Evolutionary conservation across 2,329 filamentous ascomycete genomes (phyloP), one percentile per base, ranked within the genome.

Genomic region (Beauveria sp.): DNA sequence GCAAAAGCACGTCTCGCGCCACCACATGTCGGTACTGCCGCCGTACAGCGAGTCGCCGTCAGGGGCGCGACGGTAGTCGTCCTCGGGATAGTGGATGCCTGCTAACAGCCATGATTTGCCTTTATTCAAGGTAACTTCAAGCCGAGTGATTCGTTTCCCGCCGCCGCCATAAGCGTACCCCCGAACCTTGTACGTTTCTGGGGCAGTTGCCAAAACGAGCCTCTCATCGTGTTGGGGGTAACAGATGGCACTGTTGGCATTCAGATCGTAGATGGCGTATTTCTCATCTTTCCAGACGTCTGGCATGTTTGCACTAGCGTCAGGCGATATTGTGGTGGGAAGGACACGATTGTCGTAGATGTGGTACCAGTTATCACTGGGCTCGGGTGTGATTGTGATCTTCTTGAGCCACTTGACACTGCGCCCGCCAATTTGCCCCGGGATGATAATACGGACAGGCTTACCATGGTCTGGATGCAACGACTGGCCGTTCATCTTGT

Each of bases 341-440:
- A 97, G 76, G 1, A 97, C 91, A 62, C 91, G 80, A 70, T 97
- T 97, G 72, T 97, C 92, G 73, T 94, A 92, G 64, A 96, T 91
- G 72, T 97, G 92, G 68, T 96, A 96, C 91, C 91, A 96, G 70
- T 96, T 96, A 64, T 93, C 88, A 70, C 91, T 96, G 0, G 92
- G 91, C 26, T 81, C 78, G 10, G 86, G 83, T 0, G 91, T 93
- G 55, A 97, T 73, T 48, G 92, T 88, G 63, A 97, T 82, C 65
- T 81, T 87, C 76, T 88, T 93, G 62, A 97, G 72, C 92, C 92
- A 97, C 73, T 97, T 97, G 37, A 97, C 92, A 71, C 91, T 96
- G 64, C 92, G 83, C 1, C 92, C 92, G 40, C 92, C 92, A 64
- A 97, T 96, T 72, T 96, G 91, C 0, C 92, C 92, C 0, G 92